Conservation (phyloP, 2,329 filamentous ascomycete species). For the Cadophora sp. region DNA sequence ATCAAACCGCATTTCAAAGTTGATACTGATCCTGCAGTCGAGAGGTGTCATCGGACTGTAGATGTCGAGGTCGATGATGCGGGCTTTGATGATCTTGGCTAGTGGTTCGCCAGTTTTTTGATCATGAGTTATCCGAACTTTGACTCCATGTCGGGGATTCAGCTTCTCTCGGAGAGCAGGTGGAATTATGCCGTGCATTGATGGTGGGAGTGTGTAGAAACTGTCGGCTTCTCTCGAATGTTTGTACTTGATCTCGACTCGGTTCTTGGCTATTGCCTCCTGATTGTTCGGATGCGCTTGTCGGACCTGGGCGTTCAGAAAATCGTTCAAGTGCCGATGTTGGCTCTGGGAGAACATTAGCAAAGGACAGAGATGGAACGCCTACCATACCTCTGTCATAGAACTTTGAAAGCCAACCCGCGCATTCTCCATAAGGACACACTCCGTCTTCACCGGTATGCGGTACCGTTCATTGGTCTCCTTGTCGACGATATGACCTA, state of each 20-base stretch:
- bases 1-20: slow-evolving; percentile 89
- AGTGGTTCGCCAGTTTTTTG: slow-evolving; percentile 73
- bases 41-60: slow-evolving; percentile 78
- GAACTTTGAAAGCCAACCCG: slow-evolving; percentile 80
- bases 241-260: slow-evolving; percentile 76
- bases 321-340: slow-evolving; percentile 84
- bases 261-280: slow-evolving; percentile 38
- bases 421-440: slow-evolving; percentile 66
- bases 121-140: slow-evolving; percentile 79
- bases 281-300: slow-evolving; percentile 63
- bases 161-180: slow-evolving; percentile 67
- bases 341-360: slow-evolving; percentile 62
- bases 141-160: slow-evolving; percentile 60
- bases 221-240: slow-evolving; percentile 84
- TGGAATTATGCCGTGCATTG: slow-evolving; percentile 66
- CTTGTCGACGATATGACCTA: slow-evolving; percentile 81
- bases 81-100: slow-evolving; percentile 88
- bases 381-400: slow-evolving; percentile 81
- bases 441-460: slow-evolving; percentile 73
- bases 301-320: slow-evolving; percentile 74
- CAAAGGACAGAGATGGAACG: neutral
- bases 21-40: slow-evolving; percentile 93
- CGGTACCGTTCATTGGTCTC: slow-evolving; percentile 73
- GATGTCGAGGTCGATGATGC: slow-evolving; percentile 88
- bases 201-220: slow-evolving; percentile 77